phyloP scores from a whole-genome alignment of 1,284 basidiomycete genomes.

The Ceratobasidium sp. region DNA sequence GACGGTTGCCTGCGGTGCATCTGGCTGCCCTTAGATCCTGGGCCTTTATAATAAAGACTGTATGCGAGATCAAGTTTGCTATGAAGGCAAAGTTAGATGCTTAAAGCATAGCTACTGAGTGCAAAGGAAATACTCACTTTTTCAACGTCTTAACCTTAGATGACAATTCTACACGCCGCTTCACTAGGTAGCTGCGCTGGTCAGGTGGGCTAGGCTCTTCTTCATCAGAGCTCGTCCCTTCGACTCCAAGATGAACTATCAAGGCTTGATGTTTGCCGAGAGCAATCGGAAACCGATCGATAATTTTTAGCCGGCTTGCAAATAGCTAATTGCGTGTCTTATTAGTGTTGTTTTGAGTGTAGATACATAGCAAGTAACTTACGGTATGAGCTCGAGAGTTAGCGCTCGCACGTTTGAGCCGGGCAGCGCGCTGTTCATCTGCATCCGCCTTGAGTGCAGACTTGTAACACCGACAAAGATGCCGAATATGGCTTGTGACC shows the following conservation, averaged over 20 bases:
- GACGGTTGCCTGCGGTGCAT: neutral
- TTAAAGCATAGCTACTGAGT: neutral
- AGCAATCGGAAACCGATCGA: neutral
- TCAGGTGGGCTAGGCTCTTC: neutral
- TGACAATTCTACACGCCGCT: neutral
- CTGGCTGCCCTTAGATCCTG: neutral
- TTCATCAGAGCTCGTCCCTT: slow-evolving; percentile 2
- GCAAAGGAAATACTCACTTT: neutral
- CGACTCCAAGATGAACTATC: slow-evolving; percentile 2
- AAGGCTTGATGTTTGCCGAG: neutral
- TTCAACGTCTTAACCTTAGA: neutral
- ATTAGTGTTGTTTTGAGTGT: neutral
- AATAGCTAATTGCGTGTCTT: neutral
- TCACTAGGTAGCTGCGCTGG: neutral
- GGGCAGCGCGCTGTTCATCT: neutral
- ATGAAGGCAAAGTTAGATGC: neutral
- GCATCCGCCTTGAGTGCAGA: neutral
- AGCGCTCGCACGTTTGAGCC: neutral
- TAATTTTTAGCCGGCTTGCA: neutral
- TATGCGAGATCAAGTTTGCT: neutral
- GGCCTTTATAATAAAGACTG: neutral
- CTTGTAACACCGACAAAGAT: neutral
- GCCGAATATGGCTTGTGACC: neutral
- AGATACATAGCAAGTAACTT: neutral
- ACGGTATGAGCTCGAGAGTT: neutral